Percentiles rank a stretch among this genome's conserved stretches.
Conservation (phyloP, 1,139 yeast genomes). For the Saccharomyces pastorianus region DNA sequence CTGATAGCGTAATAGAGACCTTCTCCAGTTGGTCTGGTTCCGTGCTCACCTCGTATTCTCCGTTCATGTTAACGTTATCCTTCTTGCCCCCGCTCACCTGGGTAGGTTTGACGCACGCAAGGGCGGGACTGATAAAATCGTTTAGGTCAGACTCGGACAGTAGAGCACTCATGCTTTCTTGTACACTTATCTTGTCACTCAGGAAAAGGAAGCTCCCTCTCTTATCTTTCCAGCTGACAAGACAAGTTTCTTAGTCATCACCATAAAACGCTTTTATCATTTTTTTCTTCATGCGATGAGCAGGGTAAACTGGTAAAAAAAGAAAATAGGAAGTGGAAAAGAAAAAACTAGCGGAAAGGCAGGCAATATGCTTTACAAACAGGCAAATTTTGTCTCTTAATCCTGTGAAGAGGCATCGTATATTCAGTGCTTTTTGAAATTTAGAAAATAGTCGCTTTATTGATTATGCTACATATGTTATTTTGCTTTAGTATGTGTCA, state of each 20-base stretch:
- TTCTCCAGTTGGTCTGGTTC: constrained; percentile 54
- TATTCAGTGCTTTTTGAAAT: not conserved
- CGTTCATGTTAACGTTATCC: constrained; percentile 57
- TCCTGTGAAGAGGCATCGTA: not conserved
- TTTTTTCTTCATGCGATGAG: not conserved
- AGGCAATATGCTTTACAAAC: not conserved
- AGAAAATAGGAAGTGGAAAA: not conserved
- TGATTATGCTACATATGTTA: not conserved
- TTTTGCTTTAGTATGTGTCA: not conserved
- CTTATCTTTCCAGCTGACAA: not conserved
- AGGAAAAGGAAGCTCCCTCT: not conserved
- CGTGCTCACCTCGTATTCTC: constrained; percentile 63
- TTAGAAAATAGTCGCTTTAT: not conserved
- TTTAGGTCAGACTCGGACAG: constrained; percentile 84
- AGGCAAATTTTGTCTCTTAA: not conserved
- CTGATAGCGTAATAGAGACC: constrained; percentile 84
- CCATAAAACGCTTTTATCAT: not conserved
- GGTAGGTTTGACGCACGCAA: constrained; percentile 88
- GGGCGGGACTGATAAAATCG: constrained; percentile 90
- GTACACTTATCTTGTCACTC: not conserved
- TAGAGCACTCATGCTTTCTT: constrained; percentile 62
- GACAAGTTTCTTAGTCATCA: not conserved
- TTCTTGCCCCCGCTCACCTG: constrained; percentile 38
- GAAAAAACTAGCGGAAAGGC: not conserved
- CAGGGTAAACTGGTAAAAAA: not conserved